Conservation (phyloP, 78 protist species). For the Dictyostelium discoideum region dicty_2.7 NC_007089.4:167501-168000, state of each 20-base stretch:
- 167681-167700: background rate
- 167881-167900: background rate
- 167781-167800: background rate
- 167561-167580: background rate
- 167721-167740: background rate
- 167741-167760: background rate
- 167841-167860: background rate
- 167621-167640: background rate
- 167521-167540: background rate
- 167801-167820: background rate
- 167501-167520: background rate
- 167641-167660: background rate
- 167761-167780: background rate
- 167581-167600: background rate
- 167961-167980: too few species aligned
- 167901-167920: too few species aligned
- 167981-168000: too few species aligned
- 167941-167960: background rate
- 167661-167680: background rate
- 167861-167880: background rate
- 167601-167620: background rate
- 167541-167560: constrained; percentile 6
- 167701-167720: background rate
- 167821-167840: background rate
- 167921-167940: background rate